Evolutionary conservation across 371 early-diverging fungal species (phyloP).

Genomic region (Quaeritorhiza haematococci): DNA sequence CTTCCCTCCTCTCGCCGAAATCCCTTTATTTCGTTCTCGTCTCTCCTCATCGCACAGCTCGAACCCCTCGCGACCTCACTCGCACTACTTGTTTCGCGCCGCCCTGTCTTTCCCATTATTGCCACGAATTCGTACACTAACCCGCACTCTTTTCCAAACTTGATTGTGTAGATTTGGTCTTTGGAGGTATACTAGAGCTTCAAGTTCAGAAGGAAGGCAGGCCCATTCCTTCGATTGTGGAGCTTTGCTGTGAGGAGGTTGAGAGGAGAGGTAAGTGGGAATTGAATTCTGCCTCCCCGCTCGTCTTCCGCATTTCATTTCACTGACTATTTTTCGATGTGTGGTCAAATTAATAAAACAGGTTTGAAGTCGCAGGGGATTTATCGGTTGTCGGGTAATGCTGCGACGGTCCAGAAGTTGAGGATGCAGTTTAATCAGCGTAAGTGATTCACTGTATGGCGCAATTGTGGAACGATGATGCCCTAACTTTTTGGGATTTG

Average conservation of each 20-base stretch:
- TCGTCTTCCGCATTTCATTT: too few relatives aligned
- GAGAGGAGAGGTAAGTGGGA: conserved; percentile 50
- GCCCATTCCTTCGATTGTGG: conserved; percentile 59
- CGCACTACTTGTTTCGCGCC: too few relatives aligned
- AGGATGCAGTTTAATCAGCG: conserved; percentile 55
- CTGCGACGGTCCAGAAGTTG: conserved; percentile 64
- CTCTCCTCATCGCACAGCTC: too few relatives aligned
- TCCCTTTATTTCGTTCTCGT: neutral
- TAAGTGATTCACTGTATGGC: conserved; percentile 21
- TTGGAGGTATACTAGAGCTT: conserved; percentile 58
- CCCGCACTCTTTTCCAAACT: too few relatives aligned
- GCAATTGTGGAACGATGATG: too few relatives aligned
- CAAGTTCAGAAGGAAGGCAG: conserved; percentile 37
- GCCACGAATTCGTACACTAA: too few relatives aligned
- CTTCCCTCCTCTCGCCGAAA: too few relatives aligned
- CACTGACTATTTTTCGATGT: neutral
- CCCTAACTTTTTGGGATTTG: conserved; percentile 23
- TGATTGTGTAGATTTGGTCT: conserved; percentile 39
- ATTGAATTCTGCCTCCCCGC: too few relatives aligned
- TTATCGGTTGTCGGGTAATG: conserved; percentile 76
- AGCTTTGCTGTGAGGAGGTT: conserved; percentile 60
- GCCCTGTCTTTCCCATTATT: too few relatives aligned
- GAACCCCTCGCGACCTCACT: too few relatives aligned
- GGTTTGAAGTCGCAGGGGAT: conserved; percentile 67
- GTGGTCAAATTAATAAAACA: neutral